Evolutionary conservation across 306 rosid species (phyloP).

Genomic region (Acmispon strigosus): DNA sequence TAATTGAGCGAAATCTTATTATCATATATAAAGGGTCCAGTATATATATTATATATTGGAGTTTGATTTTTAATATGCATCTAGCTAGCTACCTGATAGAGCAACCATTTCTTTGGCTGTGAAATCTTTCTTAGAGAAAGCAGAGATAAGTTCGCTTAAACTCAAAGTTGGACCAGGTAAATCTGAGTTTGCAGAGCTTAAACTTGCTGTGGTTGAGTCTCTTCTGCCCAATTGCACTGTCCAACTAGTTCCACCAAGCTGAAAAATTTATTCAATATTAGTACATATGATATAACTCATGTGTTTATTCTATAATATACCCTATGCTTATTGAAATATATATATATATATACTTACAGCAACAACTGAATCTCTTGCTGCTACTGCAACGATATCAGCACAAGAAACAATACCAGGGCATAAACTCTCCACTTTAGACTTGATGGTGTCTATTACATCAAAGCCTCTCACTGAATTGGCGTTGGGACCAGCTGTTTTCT

Average conservation of each 20-base stretch:
- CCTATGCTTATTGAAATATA: not conserved
- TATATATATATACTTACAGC: too few species aligned
- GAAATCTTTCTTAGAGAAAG: slow-evolving; percentile 53
- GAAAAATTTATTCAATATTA: not conserved
- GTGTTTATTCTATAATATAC: not conserved
- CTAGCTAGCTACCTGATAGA: slow-evolving; percentile 41
- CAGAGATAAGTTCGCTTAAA: slow-evolving; percentile 34
- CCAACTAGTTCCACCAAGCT: slow-evolving; percentile 53
- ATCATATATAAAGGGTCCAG: too few species aligned
- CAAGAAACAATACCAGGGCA: too few species aligned
- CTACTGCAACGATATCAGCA: too few species aligned
- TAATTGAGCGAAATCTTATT: too few species aligned
- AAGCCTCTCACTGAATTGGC: too few species aligned
- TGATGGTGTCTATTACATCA: too few species aligned
- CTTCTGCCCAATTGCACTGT: slow-evolving; percentile 52
- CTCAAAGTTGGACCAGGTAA: slow-evolving; percentile 31
- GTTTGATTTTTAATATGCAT: too few species aligned
- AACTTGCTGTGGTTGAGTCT: slow-evolving; percentile 59
- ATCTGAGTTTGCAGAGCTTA: slow-evolving; percentile 34
- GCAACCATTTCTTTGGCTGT: slow-evolving; percentile 49
- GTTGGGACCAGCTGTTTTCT: too few species aligned
- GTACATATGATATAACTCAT: not conserved
- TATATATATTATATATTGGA: too few species aligned
- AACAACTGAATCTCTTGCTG: too few species aligned
- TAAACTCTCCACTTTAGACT: too few species aligned